Base-by-base conservation (phyloP, 1,284 basidiomycete species). In the Apiotrichum gamsii region DNA sequence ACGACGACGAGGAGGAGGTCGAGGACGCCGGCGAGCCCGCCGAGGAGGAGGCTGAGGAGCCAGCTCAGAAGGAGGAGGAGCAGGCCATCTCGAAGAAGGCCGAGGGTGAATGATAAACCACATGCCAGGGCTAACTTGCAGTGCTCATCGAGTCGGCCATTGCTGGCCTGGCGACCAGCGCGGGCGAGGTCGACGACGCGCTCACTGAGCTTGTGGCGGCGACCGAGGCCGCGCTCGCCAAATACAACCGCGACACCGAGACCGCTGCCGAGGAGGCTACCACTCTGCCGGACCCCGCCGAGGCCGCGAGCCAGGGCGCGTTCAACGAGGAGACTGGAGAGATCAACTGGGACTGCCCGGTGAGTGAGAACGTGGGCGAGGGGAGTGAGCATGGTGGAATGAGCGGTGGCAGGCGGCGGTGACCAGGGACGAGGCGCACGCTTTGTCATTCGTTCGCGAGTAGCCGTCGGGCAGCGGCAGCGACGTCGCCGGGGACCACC, bases 271-370 rank as follows among this genome's bases (percentile, higher is more conserved):
- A 19, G 19, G 28, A 24, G 11, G 43, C 32, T 10, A 35, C 30
- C n/a, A 20, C 42, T 25, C 16, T 40, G 8, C 38, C 48, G 6
- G 30, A 37, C 31, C 42, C 37, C 11, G 34, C 34, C 13, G 45
- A 56, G 35, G 47, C 54, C 3, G 48, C 51, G n/a, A 39, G 33
- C 42, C 63, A 75, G 54, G 74, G 76, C 13, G 78, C 78, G 0
- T 80, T 76, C 78, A 87, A 98, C 74, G 91, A 93, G 18, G 89
- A 83, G 58, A 98, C 94, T 1, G 94, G 94, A 41, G 90, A 95
- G 77, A 94, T 96, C 65, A 96, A 96, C 75, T 96, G 91, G 90
- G 90, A 94, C 69, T 96, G 90, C 69, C 89, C 90, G 2, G 71
- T 73, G 42, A 51, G 71, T 66, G 9, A 13, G 10, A 3, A 14